Evolutionary conservation across 73 alveolate species (phyloP).

Genomic region (Breviolum minutum): DNA sequence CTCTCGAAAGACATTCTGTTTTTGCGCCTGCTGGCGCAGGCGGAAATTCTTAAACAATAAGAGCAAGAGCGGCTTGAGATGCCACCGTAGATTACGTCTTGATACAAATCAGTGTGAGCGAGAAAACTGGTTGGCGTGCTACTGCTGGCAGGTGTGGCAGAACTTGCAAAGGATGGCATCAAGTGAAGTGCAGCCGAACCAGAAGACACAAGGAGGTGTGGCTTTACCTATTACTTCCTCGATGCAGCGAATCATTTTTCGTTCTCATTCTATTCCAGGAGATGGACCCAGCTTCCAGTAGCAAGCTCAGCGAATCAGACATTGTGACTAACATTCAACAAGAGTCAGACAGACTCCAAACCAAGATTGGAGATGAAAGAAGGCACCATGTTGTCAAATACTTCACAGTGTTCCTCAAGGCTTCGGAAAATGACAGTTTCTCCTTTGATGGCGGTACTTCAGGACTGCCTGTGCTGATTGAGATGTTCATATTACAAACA

Average conservation of each 20-base stretch:
- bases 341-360: background rate
- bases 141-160: conserved; percentile 49
- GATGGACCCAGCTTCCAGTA: conserved; percentile 33
- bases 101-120: no score
- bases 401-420: background rate
- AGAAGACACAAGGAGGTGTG: background rate
- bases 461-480: background rate
- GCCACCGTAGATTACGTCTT: no score
- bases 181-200: conserved; percentile 26
- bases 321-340: background rate
- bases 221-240: no score
- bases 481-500: no score
- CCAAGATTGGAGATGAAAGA: no score
- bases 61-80: no score
- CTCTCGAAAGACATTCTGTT: no score
- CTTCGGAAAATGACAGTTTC: conserved; percentile 50
- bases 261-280: background rate
- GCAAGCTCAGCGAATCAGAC: background rate
- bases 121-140: no score
- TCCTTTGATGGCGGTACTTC: conserved; percentile 73
- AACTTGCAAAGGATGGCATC: conserved; percentile 66
- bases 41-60: no score
- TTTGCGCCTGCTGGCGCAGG: no score
- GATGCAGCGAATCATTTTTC: no score
- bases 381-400: background rate